These are phyloP conservation scores for Pythium sp. DNA, from an alignment of 352 stramenopile genomes.

Conservation along the genomic window DNA sequence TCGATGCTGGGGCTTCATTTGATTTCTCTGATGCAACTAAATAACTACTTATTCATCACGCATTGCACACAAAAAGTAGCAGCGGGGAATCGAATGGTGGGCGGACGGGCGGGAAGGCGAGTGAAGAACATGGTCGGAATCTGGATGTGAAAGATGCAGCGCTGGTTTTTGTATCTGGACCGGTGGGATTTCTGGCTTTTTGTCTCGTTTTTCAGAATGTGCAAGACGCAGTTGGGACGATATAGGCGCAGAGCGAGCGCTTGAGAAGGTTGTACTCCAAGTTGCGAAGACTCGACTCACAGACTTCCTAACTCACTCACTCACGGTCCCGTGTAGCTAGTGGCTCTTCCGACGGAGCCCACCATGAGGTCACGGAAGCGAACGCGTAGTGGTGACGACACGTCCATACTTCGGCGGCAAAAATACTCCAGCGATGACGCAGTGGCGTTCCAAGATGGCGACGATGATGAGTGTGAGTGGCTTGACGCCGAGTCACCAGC, in stretches of 20 bases:
- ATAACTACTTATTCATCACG: conserved; percentile 10
- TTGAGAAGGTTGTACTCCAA: neutral
- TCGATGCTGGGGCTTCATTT: neutral
- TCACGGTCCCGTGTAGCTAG: conserved; percentile 47
- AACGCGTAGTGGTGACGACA: conserved; percentile 56
- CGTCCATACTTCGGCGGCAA: conserved; percentile 64
- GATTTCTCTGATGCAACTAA: conserved; percentile 10
- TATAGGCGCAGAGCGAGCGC: neutral
- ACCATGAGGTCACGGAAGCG: conserved; percentile 66
- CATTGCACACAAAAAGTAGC: conserved; percentile 9
- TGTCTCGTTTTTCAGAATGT: conserved; percentile 11
- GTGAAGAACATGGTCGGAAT: neutral
- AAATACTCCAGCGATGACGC: conserved; percentile 50
- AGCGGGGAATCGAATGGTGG: conserved; percentile 2
- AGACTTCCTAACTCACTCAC: neutral
- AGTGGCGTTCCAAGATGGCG: conserved; percentile 40
- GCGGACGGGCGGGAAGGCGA: neutral
- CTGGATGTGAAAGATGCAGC: conserved; percentile 10
- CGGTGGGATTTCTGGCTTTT: conserved; percentile 1
- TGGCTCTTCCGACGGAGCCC: conserved; percentile 39
- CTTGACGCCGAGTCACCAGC: conserved; percentile 12
- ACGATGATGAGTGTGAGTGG: conserved; percentile 44
- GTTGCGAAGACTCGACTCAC: neutral
- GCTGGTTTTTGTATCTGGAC: conserved; percentile 1
- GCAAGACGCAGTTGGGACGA: neutral